These are phyloP conservation scores for Mycocentrospora acerina DNA, from an alignment of 2,329 filamentous ascomycete genomes.

Conservation along the genomic window DNA sequence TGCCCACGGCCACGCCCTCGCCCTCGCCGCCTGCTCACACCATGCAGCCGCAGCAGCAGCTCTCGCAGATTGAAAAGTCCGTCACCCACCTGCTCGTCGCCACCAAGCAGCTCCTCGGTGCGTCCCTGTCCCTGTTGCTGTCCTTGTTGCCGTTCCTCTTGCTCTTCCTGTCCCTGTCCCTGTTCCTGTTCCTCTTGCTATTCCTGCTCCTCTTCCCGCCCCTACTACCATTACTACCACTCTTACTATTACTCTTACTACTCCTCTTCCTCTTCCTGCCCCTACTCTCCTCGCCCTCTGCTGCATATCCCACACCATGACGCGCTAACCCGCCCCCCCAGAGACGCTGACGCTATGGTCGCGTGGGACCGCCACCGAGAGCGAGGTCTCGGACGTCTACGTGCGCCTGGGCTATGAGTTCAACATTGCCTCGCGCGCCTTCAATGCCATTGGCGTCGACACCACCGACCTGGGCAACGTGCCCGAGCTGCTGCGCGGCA, in stretches of 20 bases:
- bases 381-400: conserved; percentile 96
- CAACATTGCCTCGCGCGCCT: conserved; percentile 96
- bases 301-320: too few species aligned
- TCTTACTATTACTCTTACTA: too few species aligned
- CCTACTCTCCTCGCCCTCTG: too few species aligned
- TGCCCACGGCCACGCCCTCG: neutral
- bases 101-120: conserved; percentile 83
- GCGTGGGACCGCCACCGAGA: conserved; percentile 84
- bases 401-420: conserved; percentile 97
- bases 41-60: conserved; percentile 66
- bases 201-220: too few species aligned
- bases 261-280: too few species aligned
- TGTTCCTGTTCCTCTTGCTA: too few species aligned
- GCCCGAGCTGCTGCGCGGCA: conserved; percentile 83
- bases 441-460: conserved; percentile 95
- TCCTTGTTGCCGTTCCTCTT: too few species aligned
- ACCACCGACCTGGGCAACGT: conserved; percentile 93
- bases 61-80: conserved; percentile 98
- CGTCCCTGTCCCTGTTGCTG: too few species aligned
- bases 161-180: too few species aligned
- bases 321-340: conserved; percentile 17
- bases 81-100: conserved; percentile 90
- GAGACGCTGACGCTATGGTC: conserved; percentile 99
- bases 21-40: conserved; percentile 15
- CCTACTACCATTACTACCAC: too few species aligned